Evolutionary conservation across 352 stramenopile species (phyloP).

Genomic region (Globisporangium spiculum): DNA sequence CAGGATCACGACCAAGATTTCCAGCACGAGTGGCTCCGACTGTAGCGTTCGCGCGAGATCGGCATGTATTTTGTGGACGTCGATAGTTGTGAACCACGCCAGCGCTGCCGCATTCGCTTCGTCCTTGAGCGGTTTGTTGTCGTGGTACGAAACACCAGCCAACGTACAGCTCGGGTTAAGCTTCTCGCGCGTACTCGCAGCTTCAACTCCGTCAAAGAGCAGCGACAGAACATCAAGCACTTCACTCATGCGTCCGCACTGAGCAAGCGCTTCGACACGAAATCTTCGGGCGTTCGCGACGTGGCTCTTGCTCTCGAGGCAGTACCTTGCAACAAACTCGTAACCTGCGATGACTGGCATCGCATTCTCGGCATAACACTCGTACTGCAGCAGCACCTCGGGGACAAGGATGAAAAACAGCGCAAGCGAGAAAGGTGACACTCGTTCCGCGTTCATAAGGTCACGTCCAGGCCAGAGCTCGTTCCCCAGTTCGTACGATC

Average conservation of each 20-base stretch:
- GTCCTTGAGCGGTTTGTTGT: slow-evolving; percentile 38
- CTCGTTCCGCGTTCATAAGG: slow-evolving; percentile 37
- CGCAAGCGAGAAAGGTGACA: slow-evolving; percentile 33
- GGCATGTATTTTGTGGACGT: slow-evolving; percentile 20
- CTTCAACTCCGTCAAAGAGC: slow-evolving; percentile 27
- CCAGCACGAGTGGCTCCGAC: slow-evolving; percentile 18
- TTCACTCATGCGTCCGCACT: slow-evolving; percentile 52
- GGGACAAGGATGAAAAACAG: slow-evolving; percentile 42
- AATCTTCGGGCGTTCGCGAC: slow-evolving; percentile 49
- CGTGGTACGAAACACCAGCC: slow-evolving; percentile 27
- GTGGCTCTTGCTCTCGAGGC: slow-evolving; percentile 46
- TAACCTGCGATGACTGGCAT: slow-evolving; percentile 65
- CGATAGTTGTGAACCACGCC: slow-evolving; percentile 33
- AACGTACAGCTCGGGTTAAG: slow-evolving; percentile 8
- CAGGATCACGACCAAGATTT: slow-evolving; percentile 33
- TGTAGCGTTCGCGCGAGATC: slow-evolving; percentile 4
- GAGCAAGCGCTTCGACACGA: slow-evolving; percentile 45
- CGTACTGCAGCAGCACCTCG: slow-evolving; percentile 54
- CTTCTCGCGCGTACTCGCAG: neutral
- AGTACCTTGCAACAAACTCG: slow-evolving; percentile 40
- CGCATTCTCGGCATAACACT: slow-evolving; percentile 34
- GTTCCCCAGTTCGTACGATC: slow-evolving; percentile 44
- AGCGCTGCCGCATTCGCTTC: slow-evolving; percentile 30
- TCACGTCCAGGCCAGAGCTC: slow-evolving; percentile 62
- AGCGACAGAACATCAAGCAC: slow-evolving; percentile 33